Percentiles rank a stretch among this genome's conserved stretches.
Evolutionary conservation across 768 basidiomycete species (phyloP).

Genomic region (Phaffia tasmanica): DNA sequence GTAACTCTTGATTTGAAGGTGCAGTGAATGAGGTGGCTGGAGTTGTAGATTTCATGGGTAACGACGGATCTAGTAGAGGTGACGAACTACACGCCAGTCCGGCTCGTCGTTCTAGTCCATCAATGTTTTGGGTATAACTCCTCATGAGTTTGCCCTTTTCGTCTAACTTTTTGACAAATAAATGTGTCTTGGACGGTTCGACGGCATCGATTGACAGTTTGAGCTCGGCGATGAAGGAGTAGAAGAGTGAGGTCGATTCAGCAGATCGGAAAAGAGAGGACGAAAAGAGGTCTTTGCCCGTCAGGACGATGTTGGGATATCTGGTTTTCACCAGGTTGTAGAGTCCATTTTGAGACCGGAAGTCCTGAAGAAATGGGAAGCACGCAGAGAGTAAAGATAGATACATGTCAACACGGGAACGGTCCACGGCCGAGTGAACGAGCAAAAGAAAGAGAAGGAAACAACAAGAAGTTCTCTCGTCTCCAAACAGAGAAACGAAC

Average conservation of each 20-base stretch:
- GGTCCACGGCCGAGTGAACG: not conserved
- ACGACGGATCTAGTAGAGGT: slow-evolving; percentile 23
- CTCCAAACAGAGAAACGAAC: slow-evolving; percentile 45
- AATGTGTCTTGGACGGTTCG: slow-evolving; percentile 74
- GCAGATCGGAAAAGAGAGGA: slow-evolving; percentile 78
- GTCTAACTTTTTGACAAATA: slow-evolving; percentile 74
- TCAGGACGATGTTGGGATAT: slow-evolving; percentile 69
- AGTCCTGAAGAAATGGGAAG: slow-evolving; percentile 53
- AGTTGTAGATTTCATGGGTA: too few relatives aligned
- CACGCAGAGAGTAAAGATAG: not conserved
- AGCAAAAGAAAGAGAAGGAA: not conserved
- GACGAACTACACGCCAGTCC: slow-evolving; percentile 60
- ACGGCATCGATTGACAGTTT: slow-evolving; percentile 59
- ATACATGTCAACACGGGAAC: not conserved
- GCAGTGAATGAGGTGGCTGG: not conserved
- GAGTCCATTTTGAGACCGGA: slow-evolving; percentile 84
- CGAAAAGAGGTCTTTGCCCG: slow-evolving; percentile 92
- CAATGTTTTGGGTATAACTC: slow-evolving; percentile 96
- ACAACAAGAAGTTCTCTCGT: not conserved
- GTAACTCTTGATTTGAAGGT: not conserved
- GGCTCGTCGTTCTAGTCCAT: slow-evolving; percentile 73
- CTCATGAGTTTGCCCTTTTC: slow-evolving; percentile 71
- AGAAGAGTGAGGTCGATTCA: slow-evolving; percentile 76
- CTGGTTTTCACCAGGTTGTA: slow-evolving; percentile 80
- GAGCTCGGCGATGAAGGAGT: slow-evolving; percentile 86